A percentile compares a stretch with the other conserved stretches of the same genome.
Conservation (phyloP, 148 eudicot species). For the Euryodendron excelsum region DNA sequence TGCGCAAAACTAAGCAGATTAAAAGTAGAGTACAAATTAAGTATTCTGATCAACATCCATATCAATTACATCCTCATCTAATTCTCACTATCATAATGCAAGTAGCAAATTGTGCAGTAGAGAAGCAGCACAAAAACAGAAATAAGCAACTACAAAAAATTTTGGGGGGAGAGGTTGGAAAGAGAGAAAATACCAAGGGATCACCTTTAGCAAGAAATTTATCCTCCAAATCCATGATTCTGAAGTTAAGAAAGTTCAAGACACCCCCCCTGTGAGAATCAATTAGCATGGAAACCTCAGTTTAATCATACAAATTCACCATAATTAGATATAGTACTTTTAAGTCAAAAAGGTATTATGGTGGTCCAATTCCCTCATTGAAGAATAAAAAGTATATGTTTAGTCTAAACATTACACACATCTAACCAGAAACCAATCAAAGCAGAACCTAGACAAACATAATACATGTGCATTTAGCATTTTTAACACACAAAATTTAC, state of each 20-base stretch:
- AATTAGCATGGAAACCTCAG: neutral
- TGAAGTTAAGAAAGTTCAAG: slow-evolving; percentile 7
- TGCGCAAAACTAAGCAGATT: neutral
- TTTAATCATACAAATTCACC: neutral
- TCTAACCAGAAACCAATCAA: neutral
- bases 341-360: neutral
- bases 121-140: neutral
- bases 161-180: neutral
- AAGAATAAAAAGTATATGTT: too few relatives aligned
- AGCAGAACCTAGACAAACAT: neutral
- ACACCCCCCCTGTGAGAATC: slow-evolving; percentile 21
- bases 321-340: neutral
- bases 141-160: neutral
- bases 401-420: neutral
- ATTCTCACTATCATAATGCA: neutral
- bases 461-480: neutral
- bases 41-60: neutral
- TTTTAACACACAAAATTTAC: neutral
- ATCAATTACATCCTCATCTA: neutral
- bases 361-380: neutral
- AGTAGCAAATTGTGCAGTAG: neutral
- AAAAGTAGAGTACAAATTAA: neutral
- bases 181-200: neutral
- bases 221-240: slow-evolving; percentile 39
- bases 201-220: slow-evolving; percentile 34